A percentile compares a stretch with the other conserved stretches of the same genome.
Evolutionary conservation across 306 rosid genomes (phyloP).

Genomic region (Pueraria montana): DNA sequence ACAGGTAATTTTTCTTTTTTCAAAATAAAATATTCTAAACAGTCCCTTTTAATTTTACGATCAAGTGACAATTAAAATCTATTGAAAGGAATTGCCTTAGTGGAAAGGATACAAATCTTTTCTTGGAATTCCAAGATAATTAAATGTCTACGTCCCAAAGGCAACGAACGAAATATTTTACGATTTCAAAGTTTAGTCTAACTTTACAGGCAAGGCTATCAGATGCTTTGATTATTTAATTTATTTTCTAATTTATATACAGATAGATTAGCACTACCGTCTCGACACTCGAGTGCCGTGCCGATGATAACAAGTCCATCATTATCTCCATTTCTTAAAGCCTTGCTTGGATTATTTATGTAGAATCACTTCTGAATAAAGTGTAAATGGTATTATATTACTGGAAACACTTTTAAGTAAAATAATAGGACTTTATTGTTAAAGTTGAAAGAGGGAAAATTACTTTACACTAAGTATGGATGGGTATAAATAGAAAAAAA

Average conservation of each 20-base stretch:
- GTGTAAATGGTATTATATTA: not conserved
- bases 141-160: not conserved
- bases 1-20: too few relatives aligned
- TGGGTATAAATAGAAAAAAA: not conserved
- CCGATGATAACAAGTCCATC: not conserved
- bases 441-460: not conserved
- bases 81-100: too few relatives aligned
- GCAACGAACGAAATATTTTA: not conserved
- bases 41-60: too few relatives aligned
- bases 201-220: too few relatives aligned
- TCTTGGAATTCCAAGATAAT: not conserved
- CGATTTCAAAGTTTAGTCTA: not conserved
- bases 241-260: not conserved
- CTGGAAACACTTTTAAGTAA: not conserved
- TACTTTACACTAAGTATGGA: not conserved
- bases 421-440: not conserved
- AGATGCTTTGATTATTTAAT: not conserved
- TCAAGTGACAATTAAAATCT: too few relatives aligned
- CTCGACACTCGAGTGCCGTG: too few relatives aligned
- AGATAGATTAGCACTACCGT: not conserved
- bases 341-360: not conserved
- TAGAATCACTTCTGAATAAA: not conserved
- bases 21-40: too few relatives aligned
- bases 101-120: too few relatives aligned
- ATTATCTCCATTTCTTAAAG: constrained; percentile 16